Conservation (phyloP, 768 basidiomycete species). For the Thelephora ganbajun region DNA sequence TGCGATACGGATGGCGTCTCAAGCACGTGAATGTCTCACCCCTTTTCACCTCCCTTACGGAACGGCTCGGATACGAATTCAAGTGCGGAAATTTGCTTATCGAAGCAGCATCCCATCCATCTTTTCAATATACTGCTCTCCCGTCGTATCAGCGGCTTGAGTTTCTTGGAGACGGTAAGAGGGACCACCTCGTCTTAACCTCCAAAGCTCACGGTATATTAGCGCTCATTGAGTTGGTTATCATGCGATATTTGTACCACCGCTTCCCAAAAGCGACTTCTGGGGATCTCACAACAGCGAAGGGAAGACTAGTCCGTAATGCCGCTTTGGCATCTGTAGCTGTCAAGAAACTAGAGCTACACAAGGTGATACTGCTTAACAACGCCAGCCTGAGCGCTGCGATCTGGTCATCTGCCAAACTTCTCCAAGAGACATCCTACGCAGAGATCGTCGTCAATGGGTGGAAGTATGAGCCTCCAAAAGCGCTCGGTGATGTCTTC, state of each 20-base stretch:
- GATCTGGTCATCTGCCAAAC: conserved; percentile 44
- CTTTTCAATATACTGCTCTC: conserved; percentile 37
- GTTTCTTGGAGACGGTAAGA: conserved; percentile 79
- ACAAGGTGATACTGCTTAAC: conserved; percentile 58
- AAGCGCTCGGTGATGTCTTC: conserved; percentile 71
- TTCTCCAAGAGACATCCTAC: conserved; percentile 39
- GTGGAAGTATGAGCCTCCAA: conserved; percentile 81
- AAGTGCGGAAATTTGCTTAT: conserved; percentile 44
- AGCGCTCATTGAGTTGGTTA: conserved; percentile 63
- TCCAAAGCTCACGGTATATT: conserved; percentile 6
- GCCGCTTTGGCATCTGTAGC: conserved; percentile 58
- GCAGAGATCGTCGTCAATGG: conserved; percentile 52
- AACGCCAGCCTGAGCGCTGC: conserved; percentile 52
- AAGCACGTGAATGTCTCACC: conserved; percentile 23
- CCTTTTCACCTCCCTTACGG: conserved; percentile 43
- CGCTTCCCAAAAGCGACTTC: conserved; percentile 63
- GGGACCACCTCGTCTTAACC: not conserved
- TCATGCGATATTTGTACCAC: conserved; percentile 56
- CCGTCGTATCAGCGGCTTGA: conserved; percentile 78
- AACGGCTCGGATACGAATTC: conserved; percentile 58
- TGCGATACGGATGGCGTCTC: conserved; percentile 31
- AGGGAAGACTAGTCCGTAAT: conserved; percentile 59
- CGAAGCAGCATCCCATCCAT: conserved; percentile 81
- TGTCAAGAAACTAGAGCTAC: conserved; percentile 48
- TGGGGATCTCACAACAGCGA: conserved; percentile 60